A percentile compares a stretch with the other conserved stretches of the same genome.
Conservation (phyloP, 2,329 filamentous ascomycete genomes). For the Nemania sp. region DNA sequence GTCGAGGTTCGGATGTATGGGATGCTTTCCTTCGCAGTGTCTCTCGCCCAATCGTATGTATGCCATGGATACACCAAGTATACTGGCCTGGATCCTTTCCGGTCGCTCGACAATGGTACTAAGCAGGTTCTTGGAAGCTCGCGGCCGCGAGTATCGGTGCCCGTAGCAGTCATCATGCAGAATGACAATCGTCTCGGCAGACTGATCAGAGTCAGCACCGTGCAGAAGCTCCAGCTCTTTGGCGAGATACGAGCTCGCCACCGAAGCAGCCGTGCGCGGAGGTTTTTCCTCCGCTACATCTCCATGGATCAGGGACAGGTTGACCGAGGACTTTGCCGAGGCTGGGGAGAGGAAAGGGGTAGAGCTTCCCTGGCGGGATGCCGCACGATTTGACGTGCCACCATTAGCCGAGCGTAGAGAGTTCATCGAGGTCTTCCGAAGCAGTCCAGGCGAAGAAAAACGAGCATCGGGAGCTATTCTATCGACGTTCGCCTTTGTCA, state of each 20-base stretch:
- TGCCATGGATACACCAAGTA: conserved; percentile 81
- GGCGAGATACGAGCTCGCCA: conserved; percentile 71
- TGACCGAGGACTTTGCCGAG: conserved; percentile 43
- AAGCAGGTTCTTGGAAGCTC: conserved; percentile 72
- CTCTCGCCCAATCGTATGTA: conserved; percentile 89
- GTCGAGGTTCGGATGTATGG: conserved; percentile 67
- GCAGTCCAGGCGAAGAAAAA: conserved; percentile 54
- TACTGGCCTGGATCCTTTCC: conserved; percentile 82
- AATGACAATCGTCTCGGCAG: conserved; percentile 74
- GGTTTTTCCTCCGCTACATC: conserved; percentile 46
- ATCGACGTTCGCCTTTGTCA: conserved; percentile 41
- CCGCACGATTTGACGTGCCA: conserved; percentile 43
- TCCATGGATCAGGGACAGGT: conserved; percentile 35
- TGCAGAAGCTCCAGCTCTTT: conserved; percentile 71
- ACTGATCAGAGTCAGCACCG: conserved; percentile 45
- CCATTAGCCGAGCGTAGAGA: conserved; percentile 58
- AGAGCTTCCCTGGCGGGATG: conserved; percentile 55
- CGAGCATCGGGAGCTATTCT: conserved; percentile 47
- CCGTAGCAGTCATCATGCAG: conserved; percentile 95
- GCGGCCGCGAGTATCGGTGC: conserved; percentile 85
- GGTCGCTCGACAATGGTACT: conserved; percentile 89
- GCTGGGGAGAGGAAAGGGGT: conserved; percentile 51
- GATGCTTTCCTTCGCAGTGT: conserved; percentile 70
- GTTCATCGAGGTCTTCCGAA: conserved; percentile 62
- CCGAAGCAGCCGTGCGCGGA: conserved; percentile 53